phyloP scores from a whole-genome alignment of 2,329 filamentous ascomycete genomes.

The Elsinoe perseae region DNA sequence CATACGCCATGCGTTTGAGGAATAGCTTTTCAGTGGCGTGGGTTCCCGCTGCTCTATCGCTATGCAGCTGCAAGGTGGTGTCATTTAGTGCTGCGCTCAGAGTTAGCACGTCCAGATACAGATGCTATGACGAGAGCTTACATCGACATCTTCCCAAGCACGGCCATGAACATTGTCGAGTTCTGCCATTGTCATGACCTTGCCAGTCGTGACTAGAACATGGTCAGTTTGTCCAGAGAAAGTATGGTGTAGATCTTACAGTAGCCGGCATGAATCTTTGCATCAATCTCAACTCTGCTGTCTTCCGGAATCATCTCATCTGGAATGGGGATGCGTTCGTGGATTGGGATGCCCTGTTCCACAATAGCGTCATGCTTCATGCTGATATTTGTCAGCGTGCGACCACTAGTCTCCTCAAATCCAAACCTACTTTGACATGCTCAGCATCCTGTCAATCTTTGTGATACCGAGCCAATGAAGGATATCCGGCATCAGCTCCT shows the following conservation, averaged over 20 bases:
- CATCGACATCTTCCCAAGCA: slow-evolving; percentile 71
- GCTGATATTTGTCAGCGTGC: slow-evolving; percentile 36
- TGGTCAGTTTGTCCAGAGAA: slow-evolving; percentile 18
- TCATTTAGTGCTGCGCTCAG: neutral
- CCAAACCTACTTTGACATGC: slow-evolving; percentile 81
- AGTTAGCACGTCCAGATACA: neutral
- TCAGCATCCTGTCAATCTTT: slow-evolving; percentile 97
- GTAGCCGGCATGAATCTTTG: slow-evolving; percentile 87
- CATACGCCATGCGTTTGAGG: no score
- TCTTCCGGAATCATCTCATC: slow-evolving; percentile 91
- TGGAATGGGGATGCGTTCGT: slow-evolving; percentile 83
- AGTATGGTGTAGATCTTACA: slow-evolving; percentile 54
- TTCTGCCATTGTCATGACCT: slow-evolving; percentile 81
- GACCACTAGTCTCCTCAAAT: neutral
- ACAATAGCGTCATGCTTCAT: slow-evolving; percentile 92
- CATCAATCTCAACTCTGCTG: slow-evolving; percentile 96
- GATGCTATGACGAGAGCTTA: neutral
- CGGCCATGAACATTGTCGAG: slow-evolving; percentile 78
- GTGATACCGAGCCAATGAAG: slow-evolving; percentile 97
- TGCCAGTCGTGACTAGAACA: slow-evolving; percentile 65
- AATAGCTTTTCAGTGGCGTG: no score
- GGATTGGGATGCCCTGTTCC: slow-evolving; percentile 75
- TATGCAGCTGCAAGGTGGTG: no score
- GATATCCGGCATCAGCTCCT: slow-evolving; percentile 88
- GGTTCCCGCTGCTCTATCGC: no score